Evolutionary conservation across 176 grass and related monocot genomes (phyloP).

Genomic region (Oryza punctata): DNA sequence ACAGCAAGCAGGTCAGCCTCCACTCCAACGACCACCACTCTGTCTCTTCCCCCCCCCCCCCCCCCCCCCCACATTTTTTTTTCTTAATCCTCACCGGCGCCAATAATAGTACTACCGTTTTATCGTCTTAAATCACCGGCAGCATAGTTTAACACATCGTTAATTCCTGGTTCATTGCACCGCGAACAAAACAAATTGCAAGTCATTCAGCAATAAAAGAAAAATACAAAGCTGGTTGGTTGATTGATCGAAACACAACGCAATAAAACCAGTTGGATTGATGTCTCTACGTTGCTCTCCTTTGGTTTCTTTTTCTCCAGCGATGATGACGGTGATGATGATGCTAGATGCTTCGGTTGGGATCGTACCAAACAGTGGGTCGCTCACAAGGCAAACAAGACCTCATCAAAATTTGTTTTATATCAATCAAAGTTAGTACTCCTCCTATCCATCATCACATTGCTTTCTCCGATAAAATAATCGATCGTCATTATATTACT

Average conservation of each 20-base stretch:
- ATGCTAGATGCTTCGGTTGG: not conserved
- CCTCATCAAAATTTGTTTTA: not conserved
- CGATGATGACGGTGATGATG: not conserved
- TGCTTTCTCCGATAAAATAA: not conserved
- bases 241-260: not conserved
- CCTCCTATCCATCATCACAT: not conserved
- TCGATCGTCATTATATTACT: not conserved
- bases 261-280: not conserved
- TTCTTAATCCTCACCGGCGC: no score
- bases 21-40: not conserved
- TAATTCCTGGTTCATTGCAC: no score
- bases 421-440: not conserved
- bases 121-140: no score
- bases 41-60: not conserved
- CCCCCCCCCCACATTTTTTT: no score
- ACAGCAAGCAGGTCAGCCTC: not conserved
- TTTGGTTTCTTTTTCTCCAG: not conserved
- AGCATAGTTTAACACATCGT: no score
- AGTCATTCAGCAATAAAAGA: no score
- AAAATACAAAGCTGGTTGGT: not conserved
- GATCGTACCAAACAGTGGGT: not conserved
- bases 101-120: no score
- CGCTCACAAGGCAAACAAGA: slow-evolving; percentile 3
- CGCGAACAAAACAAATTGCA: no score
- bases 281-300: not conserved